Evolutionary conservation across 495 filamentous ascomycete genomes (phyloP).

Genomic region (Emericellopsis terricola): DNA sequence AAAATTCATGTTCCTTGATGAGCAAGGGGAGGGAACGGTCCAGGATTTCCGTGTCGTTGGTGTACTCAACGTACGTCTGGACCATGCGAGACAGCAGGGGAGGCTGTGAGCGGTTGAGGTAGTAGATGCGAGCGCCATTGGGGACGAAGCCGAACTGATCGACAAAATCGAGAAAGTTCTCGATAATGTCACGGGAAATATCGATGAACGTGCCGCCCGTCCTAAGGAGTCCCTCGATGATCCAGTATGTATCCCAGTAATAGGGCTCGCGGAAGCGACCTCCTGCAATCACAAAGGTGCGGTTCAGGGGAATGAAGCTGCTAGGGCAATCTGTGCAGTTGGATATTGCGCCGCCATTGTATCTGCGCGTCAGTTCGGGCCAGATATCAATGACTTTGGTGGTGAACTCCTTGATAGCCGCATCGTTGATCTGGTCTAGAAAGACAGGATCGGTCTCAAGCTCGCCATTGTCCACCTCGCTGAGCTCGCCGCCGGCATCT

Average conservation of each 20-base stretch:
- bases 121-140: slow-evolving; percentile 30
- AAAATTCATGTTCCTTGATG: slow-evolving; percentile 29
- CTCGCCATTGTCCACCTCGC: slow-evolving; percentile 18
- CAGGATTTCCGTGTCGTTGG: slow-evolving; percentile 29
- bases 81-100: slow-evolving; percentile 31
- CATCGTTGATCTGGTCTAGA: slow-evolving; percentile 21
- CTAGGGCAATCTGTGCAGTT: slow-evolving; percentile 25
- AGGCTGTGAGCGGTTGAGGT: slow-evolving; percentile 29
- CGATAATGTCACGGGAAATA: slow-evolving; percentile 30
- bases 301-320: slow-evolving; percentile 32
- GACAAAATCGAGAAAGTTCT: slow-evolving; percentile 32
- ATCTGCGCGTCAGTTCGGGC: slow-evolving; percentile 29
- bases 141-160: slow-evolving; percentile 31
- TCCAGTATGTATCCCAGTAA: slow-evolving; percentile 37
- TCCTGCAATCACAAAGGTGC: slow-evolving; percentile 31
- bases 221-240: slow-evolving; percentile 27
- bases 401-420: slow-evolving; percentile 25
- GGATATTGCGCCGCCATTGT: slow-evolving; percentile 21
- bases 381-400: slow-evolving; percentile 31
- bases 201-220: slow-evolving; percentile 27
- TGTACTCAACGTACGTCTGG: slow-evolving; percentile 26
- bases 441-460: slow-evolving; percentile 23
- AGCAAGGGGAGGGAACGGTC: slow-evolving; percentile 24
- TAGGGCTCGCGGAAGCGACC: slow-evolving; percentile 33
- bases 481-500: slow-evolving; percentile 26